Base-by-base conservation (phyloP, 257 asterid species). In the Scutellaria baicalensis region DNA sequence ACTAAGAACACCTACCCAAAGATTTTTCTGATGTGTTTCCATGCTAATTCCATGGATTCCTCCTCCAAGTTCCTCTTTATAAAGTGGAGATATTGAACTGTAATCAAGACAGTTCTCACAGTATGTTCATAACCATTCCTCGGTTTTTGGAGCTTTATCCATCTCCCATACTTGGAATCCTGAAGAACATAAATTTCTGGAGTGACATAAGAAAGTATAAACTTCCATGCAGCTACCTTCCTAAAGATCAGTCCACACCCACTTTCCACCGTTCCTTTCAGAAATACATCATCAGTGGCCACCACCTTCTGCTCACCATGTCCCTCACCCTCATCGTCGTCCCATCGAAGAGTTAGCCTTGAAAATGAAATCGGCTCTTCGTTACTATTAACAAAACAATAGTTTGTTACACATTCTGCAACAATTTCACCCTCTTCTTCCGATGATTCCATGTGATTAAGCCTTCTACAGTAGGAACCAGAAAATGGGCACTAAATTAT, bases 341-440 rank as follows among this genome's bases (percentile, higher is more conserved):
- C 62, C 92, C 89, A 84, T 23, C 74, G 74, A 68, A 85, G 79
- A 5, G 92, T 90, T 40, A 89, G 73, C 38, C 70, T 50, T 18
- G 89, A 79, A 68, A 89, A 84, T 3, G 95, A 75, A 62, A 80
- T 72, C 5, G 58, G 83, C 48, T 64, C 69, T 21, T 65, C 79
- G 63, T 78, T 43, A 43, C 48, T 20, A 64, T 79, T 68, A 36
- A 78, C 83, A 36, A 89, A 75, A 50, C 73, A 63, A 74, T 77
- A 89, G 64, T 84, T 72, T 0, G 79, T 72, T 39, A 85, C 80
- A 23, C 75, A 43, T 44, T 68, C 80, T n/a, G 81, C 72, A 8
- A 70, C 67, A 52, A 87, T 79, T 72, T 89, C 96, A 65, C 92
- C 92, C 65, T 87, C 96, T 71, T 89, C 95, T 12, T 82, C 92